Conservation (phyloP, 2,329 filamentous ascomycete genomes). For the Fusarium sp. region DNA sequence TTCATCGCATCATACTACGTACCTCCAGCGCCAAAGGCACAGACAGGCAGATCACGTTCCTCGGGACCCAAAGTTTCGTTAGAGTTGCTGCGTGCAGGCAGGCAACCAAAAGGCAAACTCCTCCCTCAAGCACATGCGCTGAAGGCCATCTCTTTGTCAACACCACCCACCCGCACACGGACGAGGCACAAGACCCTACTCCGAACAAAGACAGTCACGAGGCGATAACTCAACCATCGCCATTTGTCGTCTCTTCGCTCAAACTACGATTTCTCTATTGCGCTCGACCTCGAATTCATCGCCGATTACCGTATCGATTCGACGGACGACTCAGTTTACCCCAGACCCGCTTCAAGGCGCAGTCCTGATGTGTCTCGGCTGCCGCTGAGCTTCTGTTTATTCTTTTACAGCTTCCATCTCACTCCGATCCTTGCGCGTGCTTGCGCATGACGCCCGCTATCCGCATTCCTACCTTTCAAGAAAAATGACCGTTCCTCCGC, state of each 20-base stretch:
- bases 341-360: slow-evolving; percentile 29
- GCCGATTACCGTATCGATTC: slow-evolving; percentile 14
- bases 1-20: not conserved
- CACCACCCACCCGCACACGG: not conserved
- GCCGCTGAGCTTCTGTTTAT: slow-evolving; percentile 30
- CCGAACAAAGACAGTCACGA: slow-evolving; percentile 25
- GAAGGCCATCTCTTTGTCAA: not conserved
- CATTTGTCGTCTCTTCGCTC: not conserved
- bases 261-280: not conserved
- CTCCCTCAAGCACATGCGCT: slow-evolving; percentile 11
- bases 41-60: not conserved
- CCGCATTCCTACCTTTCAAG: slow-evolving; percentile 12
- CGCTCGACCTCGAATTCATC: slow-evolving; percentile 7
- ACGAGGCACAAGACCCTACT: slow-evolving; percentile 30
- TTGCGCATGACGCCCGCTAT: slow-evolving; percentile 2
- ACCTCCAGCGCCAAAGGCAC: not conserved
- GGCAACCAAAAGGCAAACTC: slow-evolving; percentile 7
- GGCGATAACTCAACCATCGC: slow-evolving; percentile 11
- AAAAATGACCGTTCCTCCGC: slow-evolving; percentile 43
- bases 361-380: slow-evolving; percentile 43
- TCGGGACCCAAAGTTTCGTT: slow-evolving; percentile 3
- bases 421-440: slow-evolving; percentile 6
- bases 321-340: slow-evolving; percentile 7
- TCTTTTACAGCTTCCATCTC: slow-evolving; percentile 18
- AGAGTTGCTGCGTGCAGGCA: slow-evolving; percentile 27